These are phyloP conservation scores for Rhodotorula diobovata DNA, from an alignment of 768 basidiomycete genomes.

Conservation along the genomic window DNA sequence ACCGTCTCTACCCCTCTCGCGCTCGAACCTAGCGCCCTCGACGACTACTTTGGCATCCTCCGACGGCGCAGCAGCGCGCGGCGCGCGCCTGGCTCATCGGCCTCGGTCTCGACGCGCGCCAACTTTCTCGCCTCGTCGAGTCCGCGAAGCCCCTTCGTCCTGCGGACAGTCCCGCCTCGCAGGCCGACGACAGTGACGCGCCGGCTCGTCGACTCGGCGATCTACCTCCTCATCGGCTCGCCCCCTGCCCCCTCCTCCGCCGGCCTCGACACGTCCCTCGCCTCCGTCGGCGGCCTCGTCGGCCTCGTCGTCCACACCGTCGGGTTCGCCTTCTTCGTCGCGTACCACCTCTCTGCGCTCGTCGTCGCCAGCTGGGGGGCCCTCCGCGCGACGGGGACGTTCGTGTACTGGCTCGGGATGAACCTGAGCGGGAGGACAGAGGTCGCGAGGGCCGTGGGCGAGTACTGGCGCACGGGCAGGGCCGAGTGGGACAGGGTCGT, in stretches of 20 bases:
- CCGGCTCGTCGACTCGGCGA: neutral
- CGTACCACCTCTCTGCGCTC: slow-evolving; percentile 13
- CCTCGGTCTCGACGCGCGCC: neutral
- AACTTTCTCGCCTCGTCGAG: neutral
- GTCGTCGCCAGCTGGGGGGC: neutral
- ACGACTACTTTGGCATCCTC: slow-evolving; percentile 4
- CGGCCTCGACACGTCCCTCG: slow-evolving; percentile 6
- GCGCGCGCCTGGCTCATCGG: neutral
- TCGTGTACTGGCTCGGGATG: slow-evolving; percentile 17
- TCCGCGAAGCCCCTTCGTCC: neutral
- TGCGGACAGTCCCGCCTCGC: too few species aligned
- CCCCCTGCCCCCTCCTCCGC: neutral
- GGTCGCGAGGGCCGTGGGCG: slow-evolving; percentile 1
- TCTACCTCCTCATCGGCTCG: slow-evolving; percentile 31
- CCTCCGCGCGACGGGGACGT: neutral
- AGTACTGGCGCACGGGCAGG: slow-evolving; percentile 15
- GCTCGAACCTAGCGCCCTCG: neutral
- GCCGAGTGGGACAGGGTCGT: slow-evolving; percentile 30
- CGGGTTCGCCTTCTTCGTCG: slow-evolving; percentile 34
- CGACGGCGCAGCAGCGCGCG: neutral
- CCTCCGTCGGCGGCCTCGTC: slow-evolving; percentile 17
- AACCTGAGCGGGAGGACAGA: slow-evolving; percentile 34
- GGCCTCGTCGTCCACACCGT: slow-evolving; percentile 15
- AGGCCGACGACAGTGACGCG: too few species aligned
- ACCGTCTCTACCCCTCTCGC: neutral